Percentiles rank a stretch among this genome's conserved stretches.
phyloP scores from a whole-genome alignment of 2,329 filamentous ascomycete species.

The Alternaria triticina region DNA sequence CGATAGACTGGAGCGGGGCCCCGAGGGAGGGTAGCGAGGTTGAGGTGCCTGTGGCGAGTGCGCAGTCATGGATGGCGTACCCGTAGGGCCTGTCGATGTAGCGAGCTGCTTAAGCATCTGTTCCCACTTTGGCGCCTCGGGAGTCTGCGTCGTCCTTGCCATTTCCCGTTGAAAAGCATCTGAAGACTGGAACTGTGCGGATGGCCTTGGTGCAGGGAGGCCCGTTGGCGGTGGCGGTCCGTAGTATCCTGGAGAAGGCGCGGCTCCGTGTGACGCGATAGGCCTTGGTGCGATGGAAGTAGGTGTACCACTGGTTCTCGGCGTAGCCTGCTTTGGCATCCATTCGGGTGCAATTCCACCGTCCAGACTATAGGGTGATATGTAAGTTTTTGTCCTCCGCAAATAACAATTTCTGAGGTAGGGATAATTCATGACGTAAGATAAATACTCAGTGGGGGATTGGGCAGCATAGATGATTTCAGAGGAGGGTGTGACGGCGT shows the following conservation, averaged over 20 bases:
- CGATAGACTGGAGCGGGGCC: slow-evolving; percentile 18
- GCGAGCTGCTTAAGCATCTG: slow-evolving; percentile 43
- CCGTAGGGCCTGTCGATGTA: slow-evolving; percentile 22
- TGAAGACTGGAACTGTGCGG: slow-evolving; percentile 52
- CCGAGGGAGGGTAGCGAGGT: slow-evolving; percentile 20
- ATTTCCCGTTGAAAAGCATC: slow-evolving; percentile 54
- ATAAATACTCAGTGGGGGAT: slow-evolving; percentile 48
- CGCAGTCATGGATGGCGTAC: slow-evolving; percentile 9
- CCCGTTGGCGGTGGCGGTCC: slow-evolving; percentile 14
- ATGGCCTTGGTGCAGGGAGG: slow-evolving; percentile 32
- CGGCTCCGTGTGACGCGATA: slow-evolving; percentile 11
- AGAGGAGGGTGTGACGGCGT: slow-evolving; percentile 44
- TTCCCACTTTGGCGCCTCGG: slow-evolving; percentile 40
- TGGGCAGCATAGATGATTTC: slow-evolving; percentile 47
- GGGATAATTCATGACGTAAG: slow-evolving; percentile 54
- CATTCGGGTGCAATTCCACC: slow-evolving; percentile 52
- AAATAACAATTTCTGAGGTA: slow-evolving; percentile 55
- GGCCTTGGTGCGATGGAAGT: slow-evolving; percentile 23
- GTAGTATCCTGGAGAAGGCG: slow-evolving; percentile 16
- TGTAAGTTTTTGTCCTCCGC: slow-evolving; percentile 54
- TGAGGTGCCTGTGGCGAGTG: slow-evolving; percentile 21
- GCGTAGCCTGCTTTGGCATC: slow-evolving; percentile 36
- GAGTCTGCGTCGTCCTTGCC: slow-evolving; percentile 27
- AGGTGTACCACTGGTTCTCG: slow-evolving; percentile 11
- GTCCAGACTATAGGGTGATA: slow-evolving; percentile 54